These are phyloP conservation scores for Acer campestre DNA, from an alignment of 345 rosid genomes.

Conservation along the genomic window DNA sequence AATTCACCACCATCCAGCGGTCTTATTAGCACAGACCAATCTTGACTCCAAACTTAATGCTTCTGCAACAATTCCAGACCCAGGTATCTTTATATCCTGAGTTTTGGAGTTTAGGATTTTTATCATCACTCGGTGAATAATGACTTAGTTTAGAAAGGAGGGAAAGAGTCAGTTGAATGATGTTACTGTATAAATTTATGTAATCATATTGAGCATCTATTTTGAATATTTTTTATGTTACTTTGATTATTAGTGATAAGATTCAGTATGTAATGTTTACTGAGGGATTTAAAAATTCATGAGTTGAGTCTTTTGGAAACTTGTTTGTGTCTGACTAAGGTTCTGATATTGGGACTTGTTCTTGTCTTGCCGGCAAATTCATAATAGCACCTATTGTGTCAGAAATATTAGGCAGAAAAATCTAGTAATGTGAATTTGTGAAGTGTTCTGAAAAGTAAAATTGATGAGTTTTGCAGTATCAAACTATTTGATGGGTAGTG, in stretches of 20 bases:
- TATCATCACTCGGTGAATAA: conserved; percentile 1
- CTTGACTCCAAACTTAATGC: conserved; percentile 40
- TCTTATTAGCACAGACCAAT: conserved; percentile 46
- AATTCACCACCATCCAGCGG: conserved; percentile 57
- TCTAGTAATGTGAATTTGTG: neutral
- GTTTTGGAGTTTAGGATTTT: neutral
- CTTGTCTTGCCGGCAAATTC: neutral
- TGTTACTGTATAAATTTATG: neutral
- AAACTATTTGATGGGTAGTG: conserved; percentile 52
- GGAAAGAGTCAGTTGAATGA: neutral
- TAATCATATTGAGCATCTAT: neutral
- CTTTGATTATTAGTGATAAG: conserved; percentile 6
- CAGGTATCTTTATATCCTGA: conserved; percentile 40
- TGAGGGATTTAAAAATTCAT: neutral
- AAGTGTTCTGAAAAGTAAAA: neutral
- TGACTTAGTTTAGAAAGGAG: neutral
- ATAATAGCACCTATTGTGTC: neutral
- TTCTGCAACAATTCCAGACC: conserved; percentile 38
- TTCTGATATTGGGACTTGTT: neutral
- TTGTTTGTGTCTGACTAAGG: neutral
- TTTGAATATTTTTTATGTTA: conserved; percentile 2
- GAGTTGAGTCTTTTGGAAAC: neutral
- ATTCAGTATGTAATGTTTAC: neutral
- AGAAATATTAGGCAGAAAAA: conserved; percentile 2
- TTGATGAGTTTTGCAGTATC: conserved; percentile 40